Evolutionary conservation across 1,139 yeast species (phyloP).

Genomic region (Suhomyces chickasaworum): DNA sequence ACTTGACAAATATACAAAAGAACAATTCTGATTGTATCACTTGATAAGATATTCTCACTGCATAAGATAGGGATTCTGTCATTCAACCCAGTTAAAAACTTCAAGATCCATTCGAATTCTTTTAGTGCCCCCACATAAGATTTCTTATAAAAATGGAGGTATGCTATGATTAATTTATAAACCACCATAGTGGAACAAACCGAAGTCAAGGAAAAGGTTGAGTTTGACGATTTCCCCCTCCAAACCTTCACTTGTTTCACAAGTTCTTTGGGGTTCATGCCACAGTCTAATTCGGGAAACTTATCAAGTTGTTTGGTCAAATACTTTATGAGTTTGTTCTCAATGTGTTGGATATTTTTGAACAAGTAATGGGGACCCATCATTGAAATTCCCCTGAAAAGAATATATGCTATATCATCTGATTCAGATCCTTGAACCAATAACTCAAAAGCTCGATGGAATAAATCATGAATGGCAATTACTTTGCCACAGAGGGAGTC

Average conservation of each 20-base stretch:
- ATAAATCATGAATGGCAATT: conserved; percentile 1
- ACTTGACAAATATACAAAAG: conserved; percentile 5
- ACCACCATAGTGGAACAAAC: conserved; percentile 18
- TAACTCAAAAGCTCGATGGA: background rate
- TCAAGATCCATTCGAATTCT: conserved; percentile 25
- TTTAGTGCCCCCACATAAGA: conserved; percentile 13
- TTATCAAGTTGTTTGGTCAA: conserved; percentile 17
- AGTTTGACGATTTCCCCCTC: conserved; percentile 8
- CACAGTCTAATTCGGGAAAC: conserved; percentile 21
- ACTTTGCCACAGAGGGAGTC: conserved; percentile 13
- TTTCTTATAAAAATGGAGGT: conserved; percentile 16
- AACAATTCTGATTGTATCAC: background rate
- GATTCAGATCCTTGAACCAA: background rate
- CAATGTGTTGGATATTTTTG: conserved; percentile 15
- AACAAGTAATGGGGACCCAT: conserved; percentile 29
- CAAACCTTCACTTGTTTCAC: conserved; percentile 18
- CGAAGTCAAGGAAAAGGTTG: background rate
- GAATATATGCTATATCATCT: background rate
- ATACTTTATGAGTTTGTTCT: conserved; percentile 9
- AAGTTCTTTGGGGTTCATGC: conserved; percentile 16
- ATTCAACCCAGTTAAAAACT: conserved; percentile 17
- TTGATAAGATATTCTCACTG: background rate
- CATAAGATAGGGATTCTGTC: background rate
- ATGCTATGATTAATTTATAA: conserved; percentile 22
- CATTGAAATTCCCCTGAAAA: conserved; percentile 21